Evolutionary conservation across 805 yeast genomes (phyloP), one percentile per base, ranked within the genome.

Genomic region (Kurtzmaniella cleridarum): DNA sequence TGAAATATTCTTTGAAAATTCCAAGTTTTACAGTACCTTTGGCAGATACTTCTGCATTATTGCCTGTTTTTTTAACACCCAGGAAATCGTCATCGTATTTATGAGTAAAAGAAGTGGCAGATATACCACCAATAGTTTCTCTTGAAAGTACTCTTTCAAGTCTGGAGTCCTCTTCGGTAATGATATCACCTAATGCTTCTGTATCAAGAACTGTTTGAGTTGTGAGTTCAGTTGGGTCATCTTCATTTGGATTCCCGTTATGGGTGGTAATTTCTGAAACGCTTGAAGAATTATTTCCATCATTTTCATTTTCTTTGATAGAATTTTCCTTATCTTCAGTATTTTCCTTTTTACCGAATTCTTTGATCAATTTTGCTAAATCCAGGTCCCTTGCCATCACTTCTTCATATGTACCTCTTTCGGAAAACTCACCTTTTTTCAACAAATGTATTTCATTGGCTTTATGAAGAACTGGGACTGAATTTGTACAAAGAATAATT

Each of bases 391-490:
- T 49, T 1, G 43, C 64, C 69, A 74, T 55, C 13, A 78, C 69
- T 35, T 73, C 72, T 6, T 62, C 53, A 53, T 73, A 83, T 6
- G 69, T 63, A 10, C 87, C 68, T n/a, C 53, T 44, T 42, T 66
- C 72, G n/a, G 49, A 41, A 16, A 66, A 57, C 14, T 49, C 43
- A 5, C 64, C 64, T 16, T 40, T 45, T 28, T 49, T 51, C 40
- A 66, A 50, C 40, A 63, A 52, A 34, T 53, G 57, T 32, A 64
- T 64, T 34, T 56, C 53, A 38, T 56, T 50, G 12, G 71, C 67
- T 37, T 56, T 48, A 28, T 60, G 62, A 39, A 66, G 52, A 12
- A 66, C 64, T 28, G 54, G 47, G 27, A 64, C 66, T 3, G 67
- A 58, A 42, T 66, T 66, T 2, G 72, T 66, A 15, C 71, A 71